Percentiles rank a stretch among this genome's conserved stretches.
These are phyloP conservation scores for Cytospora chrysosperma DNA, from an alignment of 2,329 filamentous ascomycete genomes.

Conservation along the genomic window DNA sequence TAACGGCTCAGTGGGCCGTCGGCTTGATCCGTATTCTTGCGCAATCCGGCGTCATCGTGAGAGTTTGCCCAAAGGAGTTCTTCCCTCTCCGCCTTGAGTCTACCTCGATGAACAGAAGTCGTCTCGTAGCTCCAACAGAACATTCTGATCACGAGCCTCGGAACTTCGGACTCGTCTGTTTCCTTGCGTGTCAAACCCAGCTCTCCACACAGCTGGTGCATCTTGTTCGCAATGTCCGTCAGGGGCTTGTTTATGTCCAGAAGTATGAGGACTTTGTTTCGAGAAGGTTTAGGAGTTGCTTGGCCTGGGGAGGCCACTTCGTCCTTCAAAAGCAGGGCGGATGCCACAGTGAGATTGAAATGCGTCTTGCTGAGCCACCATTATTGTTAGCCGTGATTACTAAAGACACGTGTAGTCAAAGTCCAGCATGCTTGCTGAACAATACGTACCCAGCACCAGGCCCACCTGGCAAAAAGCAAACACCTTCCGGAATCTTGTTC, in stretches of 20 bases:
- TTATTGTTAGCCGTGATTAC: neutral
- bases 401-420: too few species aligned
- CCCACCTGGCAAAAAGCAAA: neutral
- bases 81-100: neutral
- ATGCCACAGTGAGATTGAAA: neutral
- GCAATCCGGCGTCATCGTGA: neutral
- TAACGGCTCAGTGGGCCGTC: neutral
- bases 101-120: too few species aligned
- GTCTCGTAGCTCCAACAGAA: slow-evolving; percentile 6
- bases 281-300: neutral
- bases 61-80: neutral
- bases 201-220: neutral
- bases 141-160: neutral
- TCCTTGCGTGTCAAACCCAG: neutral
- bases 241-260: neutral
- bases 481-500: neutral
- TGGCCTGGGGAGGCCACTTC: neutral
- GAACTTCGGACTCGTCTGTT: neutral
- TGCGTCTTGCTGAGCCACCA: neutral
- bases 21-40: neutral
- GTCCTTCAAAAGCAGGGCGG: neutral
- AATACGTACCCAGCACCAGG: neutral
- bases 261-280: neutral
- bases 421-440: too few species aligned
- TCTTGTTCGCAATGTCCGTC: slow-evolving; percentile 2